Base-by-base conservation (phyloP, 208 protist species). In the Phytomonas sp. region DNA sequence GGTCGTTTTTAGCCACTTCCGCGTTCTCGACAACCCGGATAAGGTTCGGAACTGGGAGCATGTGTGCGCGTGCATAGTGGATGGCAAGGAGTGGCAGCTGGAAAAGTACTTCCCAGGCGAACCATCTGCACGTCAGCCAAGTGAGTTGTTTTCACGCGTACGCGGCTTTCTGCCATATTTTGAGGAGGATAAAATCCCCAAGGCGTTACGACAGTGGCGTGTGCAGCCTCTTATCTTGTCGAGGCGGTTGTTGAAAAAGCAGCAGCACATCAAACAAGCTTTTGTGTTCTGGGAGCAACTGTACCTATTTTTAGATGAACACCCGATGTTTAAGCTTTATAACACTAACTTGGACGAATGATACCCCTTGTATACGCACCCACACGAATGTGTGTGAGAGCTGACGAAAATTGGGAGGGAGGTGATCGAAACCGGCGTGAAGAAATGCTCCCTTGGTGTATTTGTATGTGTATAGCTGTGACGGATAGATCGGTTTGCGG, bases 111-210 rank as follows among this genome's bases (percentile, higher is more conserved):
- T 85, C 71, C 87, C 87, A 9, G 34, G 72, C 4, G 76, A 78
- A 34, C 69, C 69, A 6, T 60, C 70, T 59, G 63, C 76, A 0
- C 70, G 85, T 11, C 71, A 73, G 37, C 86, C 89, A 11, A 89
- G 81, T 70, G 67, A 76, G 60, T 78, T 96, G 64, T 96, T 96
- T 66, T 78, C 74, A 46, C 79, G 80, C 26, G 71, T 94, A 28
- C 81, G 82, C 40, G 91, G 86, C 31, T 96, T 93, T 67, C 70
- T 96, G 68, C 84, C 88, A 3, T 96, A 94, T 73, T 90, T 96
- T 76, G 91, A 93, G 70, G 91, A 96, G 68, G 91, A 96, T 60
- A 91, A 87, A 70, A 73, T 94, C 26, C 91, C 91, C 0, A 70
- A 71, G 36, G 85, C 84, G 67, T 71, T 83, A 56, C 80, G 83